Base-by-base conservation (phyloP, 2,329 filamentous ascomycete species). In the Juglanconis sp. region DNA sequence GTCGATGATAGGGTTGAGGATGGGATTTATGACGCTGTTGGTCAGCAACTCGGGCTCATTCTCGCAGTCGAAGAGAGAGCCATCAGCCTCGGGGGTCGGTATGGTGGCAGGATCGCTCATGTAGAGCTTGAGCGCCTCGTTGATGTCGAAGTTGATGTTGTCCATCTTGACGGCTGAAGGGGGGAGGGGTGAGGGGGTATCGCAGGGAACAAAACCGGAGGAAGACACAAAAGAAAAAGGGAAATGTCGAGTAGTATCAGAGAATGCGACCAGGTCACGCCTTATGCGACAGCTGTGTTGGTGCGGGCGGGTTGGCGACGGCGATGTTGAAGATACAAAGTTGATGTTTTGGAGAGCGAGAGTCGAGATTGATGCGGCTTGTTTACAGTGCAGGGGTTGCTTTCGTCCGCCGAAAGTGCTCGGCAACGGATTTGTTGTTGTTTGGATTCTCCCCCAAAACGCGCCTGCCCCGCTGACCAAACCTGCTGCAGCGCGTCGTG, bases 91-190 rank as follows among this genome's bases (percentile, higher is more conserved):
- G 48, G 90, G 88, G 2, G 93, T 97, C 7, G 89, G 81, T 59
- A 98, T 90, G 44, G 86, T 85, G 50, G 87, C 81, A 8, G 95
- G 94, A 73, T 98, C 94, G 77, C 92, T 96, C 84, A 97, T 91
- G 77, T 97, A 99, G 73, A 91, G 86, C 81, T 96, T 97, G 75
- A 98, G 89, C 66, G 92, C 92, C 79, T 96, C 90, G 74, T 97
- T 96, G 76, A 99, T 91, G 75, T 98, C 91, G 78, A 99, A 99
- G 71, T 88, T 84, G 73, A 92, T 84, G 79, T 90, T 90, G 70
- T 81, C 89, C 87, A 89, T 89, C 73, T 65, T 74, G 74, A 67
- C 70, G 69, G 67, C 61, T 64, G 68, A 51, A 60, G 61, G 53
- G 59, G 57, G 47, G 58, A 64, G 42, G 57, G 53, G 48, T 24